Evolutionary conservation across 176 grass and related monocot species (phyloP).

Genomic region (Secale cereale): DNA sequence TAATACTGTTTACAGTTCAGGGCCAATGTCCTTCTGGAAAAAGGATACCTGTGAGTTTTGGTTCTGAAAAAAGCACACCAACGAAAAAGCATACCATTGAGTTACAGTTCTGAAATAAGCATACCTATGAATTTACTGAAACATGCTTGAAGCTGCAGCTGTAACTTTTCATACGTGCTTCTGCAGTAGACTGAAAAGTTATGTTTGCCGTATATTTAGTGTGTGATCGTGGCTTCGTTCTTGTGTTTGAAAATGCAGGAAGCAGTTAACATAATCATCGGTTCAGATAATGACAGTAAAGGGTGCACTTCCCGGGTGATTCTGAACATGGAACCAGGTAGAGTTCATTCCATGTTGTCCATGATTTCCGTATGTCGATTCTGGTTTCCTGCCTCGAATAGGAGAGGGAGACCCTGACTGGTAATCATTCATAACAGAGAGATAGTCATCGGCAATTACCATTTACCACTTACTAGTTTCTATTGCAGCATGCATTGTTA

Average conservation of each 20-base stretch:
- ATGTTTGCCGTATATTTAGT: not conserved
- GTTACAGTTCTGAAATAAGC: not conserved
- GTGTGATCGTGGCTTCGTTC: not conserved
- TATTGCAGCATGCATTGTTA: not conserved
- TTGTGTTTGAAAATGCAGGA: conserved; percentile 44
- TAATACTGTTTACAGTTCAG: not conserved
- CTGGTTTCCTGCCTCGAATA: no score
- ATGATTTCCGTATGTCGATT: no score
- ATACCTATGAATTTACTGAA: not conserved
- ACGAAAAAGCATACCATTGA: not conserved
- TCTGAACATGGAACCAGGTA: conserved; percentile 44
- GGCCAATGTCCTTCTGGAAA: not conserved
- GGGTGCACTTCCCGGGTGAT: conserved; percentile 41
- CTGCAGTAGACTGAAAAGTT: not conserved
- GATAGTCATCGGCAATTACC: no score
- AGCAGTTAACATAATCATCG: conserved; percentile 43
- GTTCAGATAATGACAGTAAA: conserved; percentile 54
- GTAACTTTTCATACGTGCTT: not conserved
- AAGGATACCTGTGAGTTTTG: no score
- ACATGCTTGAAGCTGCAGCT: not conserved
- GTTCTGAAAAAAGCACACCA: no score
- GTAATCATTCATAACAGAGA: no score
- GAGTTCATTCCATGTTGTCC: no score
- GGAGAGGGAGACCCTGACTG: no score
- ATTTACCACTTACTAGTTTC: no score